Evolutionary conservation across 768 basidiomycete species (phyloP).

Genomic region (Tylopilus sp.): DNA sequence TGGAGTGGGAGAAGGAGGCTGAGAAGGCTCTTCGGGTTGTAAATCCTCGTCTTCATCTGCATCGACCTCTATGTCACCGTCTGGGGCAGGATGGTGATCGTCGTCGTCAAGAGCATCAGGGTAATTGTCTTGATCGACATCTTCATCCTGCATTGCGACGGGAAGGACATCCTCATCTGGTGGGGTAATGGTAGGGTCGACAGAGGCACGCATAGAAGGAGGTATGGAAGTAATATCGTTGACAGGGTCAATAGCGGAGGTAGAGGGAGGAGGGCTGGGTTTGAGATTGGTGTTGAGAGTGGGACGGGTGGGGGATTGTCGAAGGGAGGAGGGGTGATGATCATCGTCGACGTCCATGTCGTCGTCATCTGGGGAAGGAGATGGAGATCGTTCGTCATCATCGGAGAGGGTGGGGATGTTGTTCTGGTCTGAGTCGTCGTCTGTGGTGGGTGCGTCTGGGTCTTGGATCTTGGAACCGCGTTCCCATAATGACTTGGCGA

Average conservation of each 20-base stretch:
- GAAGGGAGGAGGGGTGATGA: slow-evolving; percentile 20
- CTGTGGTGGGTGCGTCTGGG: slow-evolving; percentile 16
- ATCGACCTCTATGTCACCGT: slow-evolving; percentile 22
- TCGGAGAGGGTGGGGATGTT: slow-evolving; percentile 3
- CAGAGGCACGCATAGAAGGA: slow-evolving; percentile 17
- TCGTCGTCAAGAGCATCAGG: slow-evolving; percentile 22
- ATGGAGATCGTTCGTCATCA: slow-evolving; percentile 8
- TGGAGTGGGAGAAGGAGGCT: slow-evolving; percentile 24
- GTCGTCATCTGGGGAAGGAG: slow-evolving; percentile 14
- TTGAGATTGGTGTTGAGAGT: slow-evolving; percentile 15
- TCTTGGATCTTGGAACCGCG: slow-evolving; percentile 17
- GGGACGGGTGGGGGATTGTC: slow-evolving; percentile 22
- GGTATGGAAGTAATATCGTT: slow-evolving; percentile 17
- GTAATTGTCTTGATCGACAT: slow-evolving; percentile 23
- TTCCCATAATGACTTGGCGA: slow-evolving; percentile 16
- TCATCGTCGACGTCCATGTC: slow-evolving; percentile 33
- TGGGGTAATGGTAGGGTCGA: slow-evolving; percentile 19
- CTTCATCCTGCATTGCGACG: slow-evolving; percentile 26
- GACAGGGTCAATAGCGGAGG: slow-evolving; percentile 21
- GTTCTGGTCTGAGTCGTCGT: slow-evolving; percentile 18
- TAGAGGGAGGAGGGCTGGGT: slow-evolving; percentile 2
- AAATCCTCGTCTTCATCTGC: slow-evolving; percentile 35
- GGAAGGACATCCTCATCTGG: slow-evolving; percentile 13
- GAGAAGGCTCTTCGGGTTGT: slow-evolving; percentile 23
- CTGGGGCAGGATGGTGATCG: slow-evolving; percentile 15